Percentiles rank a stretch among this genome's conserved stretches.
These are phyloP conservation scores for Pseudodiploospora longispora DNA, from an alignment of 2,329 filamentous ascomycete species.

Conservation along the genomic window DNA sequence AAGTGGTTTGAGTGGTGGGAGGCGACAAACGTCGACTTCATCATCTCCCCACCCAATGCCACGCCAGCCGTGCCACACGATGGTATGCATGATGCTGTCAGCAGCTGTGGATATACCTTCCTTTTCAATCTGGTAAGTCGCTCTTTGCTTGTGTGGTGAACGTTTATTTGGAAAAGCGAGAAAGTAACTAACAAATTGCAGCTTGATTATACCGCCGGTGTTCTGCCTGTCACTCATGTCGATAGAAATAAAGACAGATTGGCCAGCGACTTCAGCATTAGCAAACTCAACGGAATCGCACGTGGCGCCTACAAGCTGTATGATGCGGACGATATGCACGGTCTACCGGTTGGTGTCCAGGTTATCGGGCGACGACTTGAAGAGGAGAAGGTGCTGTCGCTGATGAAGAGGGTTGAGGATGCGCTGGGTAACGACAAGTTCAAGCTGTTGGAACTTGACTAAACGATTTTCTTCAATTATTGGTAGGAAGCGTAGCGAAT, in stretches of 20 bases:
- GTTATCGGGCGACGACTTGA: constrained; percentile 71
- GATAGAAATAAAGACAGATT: constrained; percentile 61
- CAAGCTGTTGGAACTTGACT: constrained; percentile 40
- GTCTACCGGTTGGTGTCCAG: constrained; percentile 79
- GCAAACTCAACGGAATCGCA: constrained; percentile 69
- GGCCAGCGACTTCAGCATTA: constrained; percentile 50
- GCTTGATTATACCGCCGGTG: constrained; percentile 79
- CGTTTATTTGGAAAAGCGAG: neutral
- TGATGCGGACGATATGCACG: constrained; percentile 74
- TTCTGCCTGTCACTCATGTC: constrained; percentile 80
- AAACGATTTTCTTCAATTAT: constrained; percentile 5
- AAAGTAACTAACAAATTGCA: constrained; percentile 21
- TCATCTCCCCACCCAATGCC: constrained; percentile 80
- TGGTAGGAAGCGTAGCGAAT: no score
- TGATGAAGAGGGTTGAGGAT: constrained; percentile 72
- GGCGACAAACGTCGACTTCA: constrained; percentile 61
- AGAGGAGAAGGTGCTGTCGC: constrained; percentile 78
- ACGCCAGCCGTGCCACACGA: constrained; percentile 82
- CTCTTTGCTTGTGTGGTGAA: neutral
- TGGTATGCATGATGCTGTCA: constrained; percentile 77
- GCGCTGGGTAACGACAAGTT: constrained; percentile 56
- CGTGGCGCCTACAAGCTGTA: constrained; percentile 81
- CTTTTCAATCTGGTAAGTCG: constrained; percentile 72
- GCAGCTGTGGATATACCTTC: constrained; percentile 88
- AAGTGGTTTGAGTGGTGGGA: constrained; percentile 86